A percentile compares a stretch with the other conserved stretches of the same genome.
These are phyloP conservation scores for Leptomonas seymouri DNA, from an alignment of 208 protist species.

Conservation along the genomic window DNA sequence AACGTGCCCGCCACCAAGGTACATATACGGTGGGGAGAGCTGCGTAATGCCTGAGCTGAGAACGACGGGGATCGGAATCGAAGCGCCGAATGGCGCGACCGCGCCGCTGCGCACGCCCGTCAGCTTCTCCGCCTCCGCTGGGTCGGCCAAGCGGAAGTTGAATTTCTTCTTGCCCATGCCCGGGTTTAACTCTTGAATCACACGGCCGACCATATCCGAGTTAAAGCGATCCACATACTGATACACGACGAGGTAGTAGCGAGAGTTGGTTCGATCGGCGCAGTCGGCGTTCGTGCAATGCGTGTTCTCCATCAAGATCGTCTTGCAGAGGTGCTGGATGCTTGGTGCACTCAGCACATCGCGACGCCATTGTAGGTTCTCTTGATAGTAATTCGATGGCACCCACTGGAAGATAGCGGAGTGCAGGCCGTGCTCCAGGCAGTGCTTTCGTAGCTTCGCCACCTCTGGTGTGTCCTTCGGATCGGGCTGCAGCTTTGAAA, in stretches of 20 bases:
- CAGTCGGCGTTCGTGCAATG: constrained; percentile 80
- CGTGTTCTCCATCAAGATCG: constrained; percentile 93
- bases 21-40: constrained; percentile 61
- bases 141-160: constrained; percentile 80
- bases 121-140: constrained; percentile 48
- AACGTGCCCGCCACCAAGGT: constrained; percentile 83
- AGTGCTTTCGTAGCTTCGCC: constrained; percentile 57
- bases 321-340: constrained; percentile 92
- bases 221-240: constrained; percentile 87
- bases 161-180: constrained; percentile 90
- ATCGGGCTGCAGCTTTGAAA: constrained; percentile 61
- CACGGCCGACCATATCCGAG: constrained; percentile 60
- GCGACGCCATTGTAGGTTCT: constrained; percentile 80
- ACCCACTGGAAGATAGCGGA: constrained; percentile 82
- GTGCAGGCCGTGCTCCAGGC: constrained; percentile 48
- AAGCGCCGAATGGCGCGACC: constrained; percentile 71
- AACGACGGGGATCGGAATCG: constrained; percentile 63
- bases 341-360: constrained; percentile 73
- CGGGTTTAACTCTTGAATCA: constrained; percentile 66
- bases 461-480: constrained; percentile 65
- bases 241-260: constrained; percentile 84
- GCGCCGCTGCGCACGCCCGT: constrained; percentile 78
- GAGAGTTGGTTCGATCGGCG: constrained; percentile 67
- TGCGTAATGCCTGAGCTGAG: constrained; percentile 54
- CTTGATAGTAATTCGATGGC: constrained; percentile 87